Evolutionary conservation across 2,329 filamentous ascomycete genomes (phyloP).

Genomic region (Myriosclerotinia curreyana): DNA sequence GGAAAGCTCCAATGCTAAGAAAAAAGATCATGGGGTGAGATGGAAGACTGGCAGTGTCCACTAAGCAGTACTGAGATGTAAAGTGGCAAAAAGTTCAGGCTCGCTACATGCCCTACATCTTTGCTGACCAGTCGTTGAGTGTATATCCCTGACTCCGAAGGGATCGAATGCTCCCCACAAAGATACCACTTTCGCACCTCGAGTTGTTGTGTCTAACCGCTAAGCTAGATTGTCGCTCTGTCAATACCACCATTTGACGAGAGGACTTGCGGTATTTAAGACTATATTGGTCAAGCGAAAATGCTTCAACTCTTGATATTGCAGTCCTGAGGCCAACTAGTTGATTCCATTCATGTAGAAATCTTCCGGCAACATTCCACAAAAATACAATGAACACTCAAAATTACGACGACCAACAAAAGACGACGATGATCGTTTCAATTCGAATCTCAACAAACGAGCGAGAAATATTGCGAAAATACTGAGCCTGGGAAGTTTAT

Average conservation of each 20-base stretch:
- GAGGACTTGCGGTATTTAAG: neutral
- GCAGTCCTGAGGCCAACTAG: neutral
- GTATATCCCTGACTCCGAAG: constrained; percentile 5
- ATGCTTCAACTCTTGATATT: neutral
- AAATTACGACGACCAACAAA: neutral
- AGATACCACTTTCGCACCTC: constrained; percentile 7
- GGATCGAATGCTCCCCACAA: constrained; percentile 13
- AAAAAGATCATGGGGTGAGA: too few relatives aligned
- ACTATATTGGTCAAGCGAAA: neutral
- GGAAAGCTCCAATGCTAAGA: neutral
- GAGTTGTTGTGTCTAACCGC: neutral
- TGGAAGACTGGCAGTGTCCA: too few relatives aligned
- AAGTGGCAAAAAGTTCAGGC: constrained; percentile 4
- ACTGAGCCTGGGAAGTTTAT: neutral
- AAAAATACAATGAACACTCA: neutral
- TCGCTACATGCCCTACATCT: neutral
- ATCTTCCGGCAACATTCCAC: too few relatives aligned
- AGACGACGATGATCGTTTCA: neutral
- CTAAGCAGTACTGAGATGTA: neutral
- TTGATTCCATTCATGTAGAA: neutral
- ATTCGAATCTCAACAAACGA: neutral
- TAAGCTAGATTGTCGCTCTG: constrained; percentile 3
- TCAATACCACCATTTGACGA: constrained; percentile 11
- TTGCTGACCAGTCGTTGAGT: neutral
- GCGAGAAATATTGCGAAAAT: neutral